These are phyloP conservation scores for Sordariomycetes sp. DNA, from an alignment of 2,329 filamentous ascomycete genomes.

Conservation along the genomic window DNA sequence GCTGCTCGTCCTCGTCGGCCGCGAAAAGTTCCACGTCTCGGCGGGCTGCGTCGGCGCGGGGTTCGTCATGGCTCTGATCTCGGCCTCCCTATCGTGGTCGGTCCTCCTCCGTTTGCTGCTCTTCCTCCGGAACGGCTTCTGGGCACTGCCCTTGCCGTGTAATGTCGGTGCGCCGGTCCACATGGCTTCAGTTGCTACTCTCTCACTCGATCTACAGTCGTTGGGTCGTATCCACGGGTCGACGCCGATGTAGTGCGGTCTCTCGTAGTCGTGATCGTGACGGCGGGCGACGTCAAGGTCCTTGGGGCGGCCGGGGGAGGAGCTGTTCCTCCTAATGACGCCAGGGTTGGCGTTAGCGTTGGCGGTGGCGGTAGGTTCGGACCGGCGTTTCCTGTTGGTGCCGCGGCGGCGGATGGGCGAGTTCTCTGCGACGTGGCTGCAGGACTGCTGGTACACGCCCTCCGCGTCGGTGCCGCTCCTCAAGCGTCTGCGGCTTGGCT, in stretches of 20 bases:
- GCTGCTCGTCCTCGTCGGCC: constrained; percentile 48
- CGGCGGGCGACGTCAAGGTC: constrained; percentile 25
- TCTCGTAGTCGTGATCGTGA: not conserved
- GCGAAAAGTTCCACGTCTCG: constrained; percentile 45
- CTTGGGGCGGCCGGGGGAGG: constrained; percentile 46
- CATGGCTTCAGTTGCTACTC: not conserved
- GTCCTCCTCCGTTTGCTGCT: constrained; percentile 32
- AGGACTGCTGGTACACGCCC: constrained; percentile 16
- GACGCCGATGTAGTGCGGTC: constrained; percentile 1
- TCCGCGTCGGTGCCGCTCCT: constrained; percentile 39
- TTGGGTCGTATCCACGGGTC: constrained; percentile 9
- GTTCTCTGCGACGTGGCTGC: constrained; percentile 16
- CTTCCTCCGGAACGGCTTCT: constrained; percentile 49
- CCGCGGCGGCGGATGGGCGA: constrained; percentile 12
- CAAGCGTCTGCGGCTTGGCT: constrained; percentile 50
- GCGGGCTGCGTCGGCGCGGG: constrained; percentile 52
- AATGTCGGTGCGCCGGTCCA: constrained; percentile 29
- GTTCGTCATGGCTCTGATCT: constrained; percentile 75
- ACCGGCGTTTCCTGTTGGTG: constrained; percentile 26
- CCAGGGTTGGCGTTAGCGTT: constrained; percentile 16
- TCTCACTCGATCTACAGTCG: constrained; percentile 2
- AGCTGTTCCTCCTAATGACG: constrained; percentile 39
- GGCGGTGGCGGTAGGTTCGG: constrained; percentile 29
- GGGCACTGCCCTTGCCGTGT: constrained; percentile 47
- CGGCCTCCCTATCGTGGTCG: constrained; percentile 68